phyloP scores from a whole-genome alignment of 352 stramenopile species.

The Globisporangium okanoganense region DNA sequence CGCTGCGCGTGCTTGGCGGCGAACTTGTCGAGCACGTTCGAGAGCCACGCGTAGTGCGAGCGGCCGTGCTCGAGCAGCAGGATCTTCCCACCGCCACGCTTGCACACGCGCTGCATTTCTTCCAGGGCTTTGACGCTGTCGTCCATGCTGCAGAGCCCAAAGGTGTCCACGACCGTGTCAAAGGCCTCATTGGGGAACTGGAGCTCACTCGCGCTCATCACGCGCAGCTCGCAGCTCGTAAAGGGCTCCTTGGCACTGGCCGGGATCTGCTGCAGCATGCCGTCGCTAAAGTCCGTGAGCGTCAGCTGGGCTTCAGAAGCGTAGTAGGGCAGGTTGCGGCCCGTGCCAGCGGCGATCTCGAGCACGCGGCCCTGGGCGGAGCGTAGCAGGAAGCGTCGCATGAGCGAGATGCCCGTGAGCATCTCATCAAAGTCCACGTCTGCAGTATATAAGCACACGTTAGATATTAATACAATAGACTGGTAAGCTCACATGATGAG shows the following conservation, averaged over 20 bases:
- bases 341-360: slow-evolving; percentile 94
- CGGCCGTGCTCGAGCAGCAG: slow-evolving; percentile 95
- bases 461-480: not conserved
- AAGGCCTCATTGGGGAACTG: slow-evolving; percentile 77
- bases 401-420: slow-evolving; percentile 73
- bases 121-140: slow-evolving; percentile 87
- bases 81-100: slow-evolving; percentile 64
- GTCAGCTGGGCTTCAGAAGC: slow-evolving; percentile 30
- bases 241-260: slow-evolving; percentile 17
- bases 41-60: slow-evolving; percentile 88
- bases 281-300: slow-evolving; percentile 68
- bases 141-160: slow-evolving; percentile 95
- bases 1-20: slow-evolving; percentile 88
- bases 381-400: slow-evolving; percentile 77
- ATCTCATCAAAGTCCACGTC: slow-evolving; percentile 78
- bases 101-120: slow-evolving; percentile 94
- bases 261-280: slow-evolving; percentile 70
- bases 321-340: slow-evolving; percentile 93
- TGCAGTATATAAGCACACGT: slow-evolving; percentile 1
- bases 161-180: slow-evolving; percentile 96
- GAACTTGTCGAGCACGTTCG: slow-evolving; percentile 91
- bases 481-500: too few species aligned
- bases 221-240: slow-evolving; percentile 28
- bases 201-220: slow-evolving; percentile 62
- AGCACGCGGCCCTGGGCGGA: slow-evolving; percentile 78